Base-by-base conservation (phyloP, 2,329 filamentous ascomycete species). In the Aspergillus pseudoterreus region DNA sequence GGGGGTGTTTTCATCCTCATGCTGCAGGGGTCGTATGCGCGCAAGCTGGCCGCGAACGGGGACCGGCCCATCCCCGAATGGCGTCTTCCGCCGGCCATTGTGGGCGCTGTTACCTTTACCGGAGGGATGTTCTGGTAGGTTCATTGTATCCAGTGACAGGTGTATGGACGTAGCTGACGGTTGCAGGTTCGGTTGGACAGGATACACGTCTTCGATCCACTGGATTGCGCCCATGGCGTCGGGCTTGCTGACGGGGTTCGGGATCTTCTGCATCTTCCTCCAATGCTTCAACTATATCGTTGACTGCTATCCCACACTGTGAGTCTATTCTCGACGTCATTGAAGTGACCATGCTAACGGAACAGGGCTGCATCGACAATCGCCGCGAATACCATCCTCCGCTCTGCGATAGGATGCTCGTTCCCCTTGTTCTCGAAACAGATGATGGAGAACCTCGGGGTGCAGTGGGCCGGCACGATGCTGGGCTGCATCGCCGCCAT, bases 231-330 rank as follows among this genome's bases (percentile, higher is more conserved):
- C 67, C 3, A 64, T 63, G 3, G 59, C 62, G 5, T 62, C 60
- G 2, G 67, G 67, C 6, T 30, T 69, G 1, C 36, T 67, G 6
- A 65, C 60, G 8, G 66, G 67, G 4, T 67, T 68, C 27, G 66
- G 67, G 4, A 63, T 69, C 30, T 61, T 63, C 35, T 60, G 61
- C 6, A 68, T 70, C 48, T 70, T 70, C 51, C 49, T 69, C 9
- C 64, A 65, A 33, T 63, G 64, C 19, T 70, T 70, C 56, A 71
- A 71, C 50, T 71, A 74, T 38, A 52, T 75, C 21, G 63, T 75
- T 5, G 72, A 74, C 49, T 68, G 70, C 3, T 75, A 74, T 51
- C 62, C 72, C 11, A 68, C 63, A 4, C 56, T 74, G 72, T 75
- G 58, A 61, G 71, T 63, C 1, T 2, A 10, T 10, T n/a, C 8